These are phyloP conservation scores for Marasmius tenuissimus DNA, from an alignment of 1,284 basidiomycete species.

Conservation along the genomic window DNA sequence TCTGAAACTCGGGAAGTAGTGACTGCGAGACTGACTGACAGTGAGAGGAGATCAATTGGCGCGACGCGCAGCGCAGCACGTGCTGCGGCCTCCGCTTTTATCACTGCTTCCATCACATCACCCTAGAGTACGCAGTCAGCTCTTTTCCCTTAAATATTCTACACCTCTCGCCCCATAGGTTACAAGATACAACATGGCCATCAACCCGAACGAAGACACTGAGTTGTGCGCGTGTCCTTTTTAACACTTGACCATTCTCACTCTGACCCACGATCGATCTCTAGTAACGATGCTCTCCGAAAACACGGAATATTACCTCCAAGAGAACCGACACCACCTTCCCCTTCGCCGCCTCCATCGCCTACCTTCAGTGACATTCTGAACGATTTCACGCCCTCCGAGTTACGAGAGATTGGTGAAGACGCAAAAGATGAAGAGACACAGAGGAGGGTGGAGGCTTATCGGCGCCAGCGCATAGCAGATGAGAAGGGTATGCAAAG, in stretches of 20 bases:
- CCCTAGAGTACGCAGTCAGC: neutral
- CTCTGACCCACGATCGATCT: conserved; percentile 7
- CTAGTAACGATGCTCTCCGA: conserved; percentile 88
- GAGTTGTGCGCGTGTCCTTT: conserved; percentile 70
- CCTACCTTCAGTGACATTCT: conserved; percentile 67
- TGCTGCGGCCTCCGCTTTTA: too few relatives aligned
- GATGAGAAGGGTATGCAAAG: conserved; percentile 65
- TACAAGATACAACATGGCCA: conserved; percentile 42
- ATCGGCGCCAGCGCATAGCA: conserved; percentile 65
- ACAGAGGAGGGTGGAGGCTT: conserved; percentile 72
- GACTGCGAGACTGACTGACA: too few relatives aligned
- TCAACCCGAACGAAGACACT: conserved; percentile 87
- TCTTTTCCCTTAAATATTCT: neutral
- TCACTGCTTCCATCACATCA: too few relatives aligned
- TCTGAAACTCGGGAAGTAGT: too few relatives aligned
- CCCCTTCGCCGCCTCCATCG: conserved; percentile 72
- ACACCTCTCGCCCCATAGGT: neutral
- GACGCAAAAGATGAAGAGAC: conserved; percentile 76
- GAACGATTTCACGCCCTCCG: conserved; percentile 63
- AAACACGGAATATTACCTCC: conserved; percentile 90
- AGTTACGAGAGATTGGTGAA: conserved; percentile 69
- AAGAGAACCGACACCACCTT: conserved; percentile 62
- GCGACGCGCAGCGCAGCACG: too few relatives aligned
- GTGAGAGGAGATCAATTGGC: too few relatives aligned
- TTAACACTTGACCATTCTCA: neutral